Base-by-base conservation (phyloP, 306 rosid genomes). In the Vigna reflexopilosa region DNA sequence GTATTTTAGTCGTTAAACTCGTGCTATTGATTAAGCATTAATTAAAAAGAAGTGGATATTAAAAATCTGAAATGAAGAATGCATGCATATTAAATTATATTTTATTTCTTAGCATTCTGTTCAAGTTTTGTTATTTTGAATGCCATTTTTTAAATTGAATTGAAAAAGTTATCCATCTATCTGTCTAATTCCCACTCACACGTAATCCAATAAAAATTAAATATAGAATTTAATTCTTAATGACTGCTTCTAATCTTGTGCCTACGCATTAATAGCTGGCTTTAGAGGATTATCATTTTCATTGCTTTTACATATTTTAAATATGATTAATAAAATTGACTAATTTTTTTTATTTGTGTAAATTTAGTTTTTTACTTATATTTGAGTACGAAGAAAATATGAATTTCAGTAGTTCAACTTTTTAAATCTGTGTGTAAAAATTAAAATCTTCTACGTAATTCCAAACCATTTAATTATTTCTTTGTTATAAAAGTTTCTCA, bases 1-100 rank as follows among this genome's bases (percentile, higher is more conserved):
- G 9, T 72, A 72, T 54, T 72, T 56, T 40, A 22, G 67, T 40
- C 22, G 55, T 15, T 26, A 11, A 55, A 56, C 77, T 56, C 55
- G 40, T 72, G 42, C 22, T 32, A 10, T 34, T 51, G 15, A 54
- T 52, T 12, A 16, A 28, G 30, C 40, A 70, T 71, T 17, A 71
- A 34, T 19, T 30, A 30, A 30, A 30, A 30, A 30, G 34, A 30
- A 30, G 34, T 30, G 34, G 34, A 30, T 30, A 30, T 30, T 30
- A 30, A 30, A 40, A 72, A 56, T 9, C 14, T 0, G 3, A 36
- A 59, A 30, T 9, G 0, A 4, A 51, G 32, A 11, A 30, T 55
- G 66, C 64, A 36, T 58, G 77, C 67, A 22, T 56, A 56, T 14
- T 57, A 56, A 57, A 57, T 55, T 56, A 20, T 9, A 22, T 36